Conservation (phyloP, 23 red algal genomes). For the Agarophyton chilense region DNA sequence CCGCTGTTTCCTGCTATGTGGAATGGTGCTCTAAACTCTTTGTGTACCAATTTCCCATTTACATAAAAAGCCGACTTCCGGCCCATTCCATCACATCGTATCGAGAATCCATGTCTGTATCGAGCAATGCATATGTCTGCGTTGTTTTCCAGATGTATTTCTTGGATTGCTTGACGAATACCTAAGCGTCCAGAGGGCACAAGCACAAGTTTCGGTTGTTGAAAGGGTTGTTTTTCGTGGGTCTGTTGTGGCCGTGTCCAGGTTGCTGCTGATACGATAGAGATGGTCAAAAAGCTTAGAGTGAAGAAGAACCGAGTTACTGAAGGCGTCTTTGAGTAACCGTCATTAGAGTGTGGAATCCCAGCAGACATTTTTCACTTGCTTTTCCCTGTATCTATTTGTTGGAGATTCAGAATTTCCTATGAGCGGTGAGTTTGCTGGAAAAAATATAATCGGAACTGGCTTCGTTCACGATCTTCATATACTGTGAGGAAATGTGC, state of each 20-base stretch:
- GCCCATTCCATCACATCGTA: neutral
- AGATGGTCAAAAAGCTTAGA: neutral
- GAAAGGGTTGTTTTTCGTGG: neutral
- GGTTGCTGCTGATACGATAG: conserved; percentile 20
- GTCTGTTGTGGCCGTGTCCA: neutral
- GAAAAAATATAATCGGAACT: too few relatives aligned
- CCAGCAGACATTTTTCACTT: neutral
- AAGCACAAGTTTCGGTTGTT: neutral
- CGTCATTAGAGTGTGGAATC: neutral
- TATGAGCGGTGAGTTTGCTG: too few relatives aligned
- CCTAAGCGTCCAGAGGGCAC: conserved; percentile 10
- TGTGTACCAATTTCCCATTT: conserved; percentile 11
- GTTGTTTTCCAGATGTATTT: neutral
- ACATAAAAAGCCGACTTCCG: conserved; percentile 6
- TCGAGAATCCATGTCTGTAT: conserved; percentile 18
- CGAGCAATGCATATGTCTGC: neutral
- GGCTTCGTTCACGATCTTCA: too few relatives aligned
- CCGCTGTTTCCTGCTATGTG: conserved; percentile 4
- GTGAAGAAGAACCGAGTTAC: neutral
- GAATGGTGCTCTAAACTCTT: conserved; percentile 14
- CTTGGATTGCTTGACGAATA: neutral
- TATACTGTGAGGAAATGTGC: too few relatives aligned
- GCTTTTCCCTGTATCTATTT: too few relatives aligned
- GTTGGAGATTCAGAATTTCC: too few relatives aligned
- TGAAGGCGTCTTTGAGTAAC: neutral